These are phyloP conservation scores for Anthracocystis setariae DNA, from an alignment of 1,284 basidiomycete species.

Conservation along the genomic window DNA sequence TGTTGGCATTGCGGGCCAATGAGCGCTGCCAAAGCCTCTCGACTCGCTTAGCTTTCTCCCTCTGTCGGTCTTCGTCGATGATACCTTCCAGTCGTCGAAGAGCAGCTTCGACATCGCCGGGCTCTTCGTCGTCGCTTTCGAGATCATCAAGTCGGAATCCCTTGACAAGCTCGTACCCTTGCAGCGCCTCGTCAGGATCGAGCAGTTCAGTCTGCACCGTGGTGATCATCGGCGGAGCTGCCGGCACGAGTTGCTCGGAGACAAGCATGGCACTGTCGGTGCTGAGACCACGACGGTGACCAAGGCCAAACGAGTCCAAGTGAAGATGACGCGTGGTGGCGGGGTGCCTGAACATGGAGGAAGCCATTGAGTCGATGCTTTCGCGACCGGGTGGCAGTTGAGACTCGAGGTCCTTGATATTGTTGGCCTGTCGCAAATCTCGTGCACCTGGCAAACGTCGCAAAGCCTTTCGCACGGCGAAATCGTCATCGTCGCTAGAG, in stretches of 20 bases:
- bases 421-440: constrained; percentile 60
- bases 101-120: constrained; percentile 62
- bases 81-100: constrained; percentile 59
- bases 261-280: constrained; percentile 31
- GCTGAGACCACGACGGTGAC: constrained; percentile 30
- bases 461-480: constrained; percentile 57
- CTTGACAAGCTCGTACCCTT: constrained; percentile 62
- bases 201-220: constrained; percentile 58
- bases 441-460: constrained; percentile 59
- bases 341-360: constrained; percentile 30
- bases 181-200: constrained; percentile 60
- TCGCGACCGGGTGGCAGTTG: constrained; percentile 20
- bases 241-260: constrained; percentile 17
- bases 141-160: constrained; percentile 57
- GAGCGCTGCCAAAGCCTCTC: constrained; percentile 55
- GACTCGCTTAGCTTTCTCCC: constrained; percentile 46
- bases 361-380: constrained; percentile 54
- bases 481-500: constrained; percentile 65
- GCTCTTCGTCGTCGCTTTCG: constrained; percentile 60
- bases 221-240: constrained; percentile 43
- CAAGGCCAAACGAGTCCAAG: constrained; percentile 24
- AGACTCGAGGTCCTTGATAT: constrained; percentile 48
- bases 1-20: constrained; percentile 32
- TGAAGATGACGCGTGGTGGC: constrained; percentile 16
- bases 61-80: constrained; percentile 62